A percentile compares a stretch with the other conserved stretches of the same genome.
phyloP scores from a whole-genome alignment of 345 rosid genomes.

The Viola odorata region DNA sequence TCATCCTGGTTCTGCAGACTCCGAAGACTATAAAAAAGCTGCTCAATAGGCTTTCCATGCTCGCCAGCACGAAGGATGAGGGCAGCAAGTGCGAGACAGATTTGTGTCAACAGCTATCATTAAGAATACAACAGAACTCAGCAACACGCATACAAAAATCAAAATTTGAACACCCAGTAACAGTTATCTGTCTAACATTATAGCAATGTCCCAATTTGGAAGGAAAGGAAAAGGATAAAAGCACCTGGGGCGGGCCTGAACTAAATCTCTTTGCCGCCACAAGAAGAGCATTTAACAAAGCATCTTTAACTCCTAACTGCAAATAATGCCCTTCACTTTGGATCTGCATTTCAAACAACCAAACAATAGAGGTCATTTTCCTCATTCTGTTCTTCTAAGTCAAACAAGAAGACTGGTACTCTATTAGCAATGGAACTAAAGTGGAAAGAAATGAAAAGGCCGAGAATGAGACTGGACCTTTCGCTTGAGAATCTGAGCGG shows the following conservation, averaged over 20 bases:
- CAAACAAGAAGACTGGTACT: not conserved
- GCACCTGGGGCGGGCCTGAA: conserved; percentile 91
- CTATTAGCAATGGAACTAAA: not conserved
- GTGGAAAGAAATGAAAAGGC: not conserved
- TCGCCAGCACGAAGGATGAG: conserved; percentile 65
- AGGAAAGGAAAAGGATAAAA: conserved; percentile 12
- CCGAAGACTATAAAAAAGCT: conserved; percentile 74
- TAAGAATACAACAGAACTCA: conserved; percentile 12
- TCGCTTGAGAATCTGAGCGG: conserved; percentile 93
- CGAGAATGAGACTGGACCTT: conserved; percentile 41
- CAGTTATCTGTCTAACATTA: not conserved
- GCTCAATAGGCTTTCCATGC: conserved; percentile 78
- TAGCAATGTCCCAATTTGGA: conserved; percentile 1
- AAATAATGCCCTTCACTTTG: conserved; percentile 77
- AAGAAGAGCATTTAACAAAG: conserved; percentile 74
- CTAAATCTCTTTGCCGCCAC: conserved; percentile 77
- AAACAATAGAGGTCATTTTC: not conserved
- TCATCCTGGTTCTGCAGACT: conserved; percentile 68
- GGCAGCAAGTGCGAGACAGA: conserved; percentile 86
- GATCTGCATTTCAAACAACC: conserved; percentile 42
- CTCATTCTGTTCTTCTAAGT: not conserved
- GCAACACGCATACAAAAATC: not conserved
- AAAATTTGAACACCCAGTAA: not conserved
- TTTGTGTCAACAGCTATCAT: conserved; percentile 86
- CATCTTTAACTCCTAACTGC: conserved; percentile 65